phyloP scores from a whole-genome alignment of 768 basidiomycete genomes.

The Fibroporia radiculosa region DNA sequence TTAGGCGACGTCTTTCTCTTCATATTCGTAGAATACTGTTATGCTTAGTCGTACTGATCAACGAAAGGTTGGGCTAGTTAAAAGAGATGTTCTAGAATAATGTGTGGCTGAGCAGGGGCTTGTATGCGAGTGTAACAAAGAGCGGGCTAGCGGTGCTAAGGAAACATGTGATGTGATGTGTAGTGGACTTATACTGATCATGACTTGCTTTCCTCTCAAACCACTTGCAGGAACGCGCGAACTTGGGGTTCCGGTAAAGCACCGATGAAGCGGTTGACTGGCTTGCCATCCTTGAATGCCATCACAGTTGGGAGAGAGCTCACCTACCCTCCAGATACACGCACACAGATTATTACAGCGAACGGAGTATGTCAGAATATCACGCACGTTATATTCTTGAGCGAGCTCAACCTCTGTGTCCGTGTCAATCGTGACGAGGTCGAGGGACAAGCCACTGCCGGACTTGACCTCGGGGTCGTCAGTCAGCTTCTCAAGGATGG shows the following conservation, averaged over 20 bases:
- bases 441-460: slow-evolving; percentile 49
- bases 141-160: too few species aligned
- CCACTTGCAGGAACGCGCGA: slow-evolving; percentile 16
- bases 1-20: too few species aligned
- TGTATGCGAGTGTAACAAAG: too few species aligned
- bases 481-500: slow-evolving; percentile 57
- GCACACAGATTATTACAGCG: not conserved
- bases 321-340: slow-evolving; percentile 36
- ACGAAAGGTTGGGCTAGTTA: too few species aligned
- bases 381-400: slow-evolving; percentile 38
- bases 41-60: too few species aligned
- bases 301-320: slow-evolving; percentile 74
- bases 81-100: too few species aligned
- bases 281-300: slow-evolving; percentile 61
- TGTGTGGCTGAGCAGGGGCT: too few species aligned
- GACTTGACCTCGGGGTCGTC: slow-evolving; percentile 34
- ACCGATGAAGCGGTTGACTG: slow-evolving; percentile 52
- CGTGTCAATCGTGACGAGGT: slow-evolving; percentile 67
- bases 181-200: too few species aligned
- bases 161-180: too few species aligned
- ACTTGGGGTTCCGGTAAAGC: slow-evolving; percentile 23
- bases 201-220: not conserved
- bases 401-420: slow-evolving; percentile 49
- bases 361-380: not conserved
- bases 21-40: too few species aligned